Percentiles rank a stretch among this genome's conserved stretches.
Conservation (phyloP, 2,329 filamentous ascomycete species). For the Chaetothyriales sp. region DNA sequence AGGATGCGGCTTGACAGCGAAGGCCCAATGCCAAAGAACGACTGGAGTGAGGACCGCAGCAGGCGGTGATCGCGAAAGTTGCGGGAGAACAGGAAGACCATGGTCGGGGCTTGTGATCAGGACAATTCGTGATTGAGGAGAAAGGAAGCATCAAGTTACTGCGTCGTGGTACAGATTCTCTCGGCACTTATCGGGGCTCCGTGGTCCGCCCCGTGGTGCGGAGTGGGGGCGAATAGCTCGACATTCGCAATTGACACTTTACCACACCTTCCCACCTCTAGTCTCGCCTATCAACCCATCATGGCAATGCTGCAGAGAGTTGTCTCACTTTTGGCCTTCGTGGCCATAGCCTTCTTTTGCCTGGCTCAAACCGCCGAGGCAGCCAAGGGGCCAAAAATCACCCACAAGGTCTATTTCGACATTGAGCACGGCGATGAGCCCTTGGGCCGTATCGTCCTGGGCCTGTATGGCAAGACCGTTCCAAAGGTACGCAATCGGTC, state of each 20-base stretch:
- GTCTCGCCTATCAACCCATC: constrained; percentile 20
- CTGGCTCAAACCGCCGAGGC: constrained; percentile 61
- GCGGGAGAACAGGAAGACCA: constrained; percentile 71
- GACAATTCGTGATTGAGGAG: neutral
- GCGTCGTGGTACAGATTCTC: neutral
- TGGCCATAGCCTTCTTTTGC: constrained; percentile 60
- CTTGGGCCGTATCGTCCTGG: constrained; percentile 46
- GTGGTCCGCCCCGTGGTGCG: no score
- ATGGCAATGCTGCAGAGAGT: constrained; percentile 66
- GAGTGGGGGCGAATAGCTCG: no score
- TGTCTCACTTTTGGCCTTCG: constrained; percentile 57
- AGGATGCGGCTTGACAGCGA: constrained; percentile 58
- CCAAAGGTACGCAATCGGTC: constrained; percentile 38
- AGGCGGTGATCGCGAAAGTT: constrained; percentile 73
- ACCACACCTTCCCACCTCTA: neutral
- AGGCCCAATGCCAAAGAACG: constrained; percentile 73
- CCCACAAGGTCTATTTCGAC: constrained; percentile 61
- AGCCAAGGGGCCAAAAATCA: constrained; percentile 83
- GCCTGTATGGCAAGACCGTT: constrained; percentile 52
- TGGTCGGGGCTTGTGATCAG: neutral
- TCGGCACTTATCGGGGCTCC: no score
- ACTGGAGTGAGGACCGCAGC: constrained; percentile 58
- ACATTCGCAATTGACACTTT: neutral
- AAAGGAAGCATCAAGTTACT: neutral
- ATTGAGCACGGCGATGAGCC: constrained; percentile 48